Conservation (phyloP, 1,284 basidiomycete species). For the Marasmius tenuissimus region DNA sequence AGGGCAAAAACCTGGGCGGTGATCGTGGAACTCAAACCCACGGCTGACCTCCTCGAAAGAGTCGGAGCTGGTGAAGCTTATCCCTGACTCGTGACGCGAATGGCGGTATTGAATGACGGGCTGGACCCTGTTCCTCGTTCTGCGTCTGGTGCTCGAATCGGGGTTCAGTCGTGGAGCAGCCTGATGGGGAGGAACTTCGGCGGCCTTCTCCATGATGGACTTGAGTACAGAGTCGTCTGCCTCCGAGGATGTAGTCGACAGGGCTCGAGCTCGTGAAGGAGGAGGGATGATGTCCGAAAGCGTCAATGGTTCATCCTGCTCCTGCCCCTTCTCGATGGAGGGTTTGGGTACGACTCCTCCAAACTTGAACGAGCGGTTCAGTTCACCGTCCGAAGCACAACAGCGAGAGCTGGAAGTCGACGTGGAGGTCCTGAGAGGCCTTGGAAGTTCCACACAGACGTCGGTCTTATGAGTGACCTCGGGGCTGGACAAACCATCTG, state of each 20-base stretch:
- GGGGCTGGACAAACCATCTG: slow-evolving; percentile 29
- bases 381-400: slow-evolving; percentile 51
- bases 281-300: slow-evolving; percentile 76
- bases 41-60: slow-evolving; percentile 73
- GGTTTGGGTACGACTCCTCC: slow-evolving; percentile 51
- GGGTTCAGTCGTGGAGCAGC: slow-evolving; percentile 41
- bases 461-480: slow-evolving; percentile 10
- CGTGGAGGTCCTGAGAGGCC: slow-evolving; percentile 22
- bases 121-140: slow-evolving; percentile 21
- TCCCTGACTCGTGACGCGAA: slow-evolving; percentile 49
- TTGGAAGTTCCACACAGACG: slow-evolving; percentile 9
- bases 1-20: slow-evolving; percentile 66
- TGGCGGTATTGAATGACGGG: slow-evolving; percentile 30
- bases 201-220: slow-evolving; percentile 56
- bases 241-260: slow-evolving; percentile 46
- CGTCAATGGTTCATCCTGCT: slow-evolving; percentile 40
- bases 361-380: slow-evolving; percentile 72
- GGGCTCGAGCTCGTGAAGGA: slow-evolving; percentile 44
- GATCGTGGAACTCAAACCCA: slow-evolving; percentile 69
- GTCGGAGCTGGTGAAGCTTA: slow-evolving; percentile 70
- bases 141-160: slow-evolving; percentile 39
- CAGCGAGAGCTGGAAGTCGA: slow-evolving; percentile 43
- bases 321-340: slow-evolving; percentile 10
- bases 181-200: slow-evolving; percentile 29
- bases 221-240: slow-evolving; percentile 60